A percentile compares a stretch with the other conserved stretches of the same genome.
These are phyloP conservation scores for Phialemoniopsis sp. DNA, from an alignment of 2,329 filamentous ascomycete genomes.

Conservation along the genomic window DNA sequence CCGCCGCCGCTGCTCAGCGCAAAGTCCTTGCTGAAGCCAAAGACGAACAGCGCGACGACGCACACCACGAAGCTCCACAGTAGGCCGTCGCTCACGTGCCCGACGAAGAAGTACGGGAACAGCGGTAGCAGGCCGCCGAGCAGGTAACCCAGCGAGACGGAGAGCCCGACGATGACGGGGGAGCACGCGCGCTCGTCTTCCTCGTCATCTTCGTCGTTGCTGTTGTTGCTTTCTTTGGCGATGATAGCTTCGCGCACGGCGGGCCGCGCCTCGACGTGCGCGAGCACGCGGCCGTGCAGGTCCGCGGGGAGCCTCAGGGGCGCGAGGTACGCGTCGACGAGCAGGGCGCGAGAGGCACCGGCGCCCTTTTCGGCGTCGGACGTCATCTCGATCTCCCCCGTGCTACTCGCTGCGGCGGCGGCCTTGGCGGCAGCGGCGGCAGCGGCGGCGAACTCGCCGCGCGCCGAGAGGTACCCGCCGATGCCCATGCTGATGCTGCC, in stretches of 20 bases:
- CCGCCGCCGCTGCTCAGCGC: constrained; percentile 4
- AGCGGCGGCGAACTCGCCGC: constrained; percentile 19
- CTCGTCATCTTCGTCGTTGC: constrained; percentile 1
- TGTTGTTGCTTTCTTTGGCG: not conserved
- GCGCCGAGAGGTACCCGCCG: constrained; percentile 63
- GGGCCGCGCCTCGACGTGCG: constrained; percentile 8
- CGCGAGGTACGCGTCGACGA: constrained; percentile 10
- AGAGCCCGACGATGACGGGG: constrained; percentile 16
- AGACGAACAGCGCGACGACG: constrained; percentile 20
- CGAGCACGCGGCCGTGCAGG: constrained; percentile 10
- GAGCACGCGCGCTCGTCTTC: constrained; percentile 7
- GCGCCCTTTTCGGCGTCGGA: not conserved
- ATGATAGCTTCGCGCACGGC: constrained; percentile 1
- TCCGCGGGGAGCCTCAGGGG: constrained; percentile 13
- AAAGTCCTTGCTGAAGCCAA: constrained; percentile 21
- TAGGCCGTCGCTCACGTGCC: constrained; percentile 18
- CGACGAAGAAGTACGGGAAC: constrained; percentile 22
- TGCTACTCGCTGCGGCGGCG: not conserved
- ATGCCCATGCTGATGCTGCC: constrained; percentile 73
- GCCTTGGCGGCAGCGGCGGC: constrained; percentile 17
- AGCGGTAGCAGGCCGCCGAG: constrained; percentile 22
- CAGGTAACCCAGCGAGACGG: constrained; percentile 21
- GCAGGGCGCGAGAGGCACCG: not conserved
- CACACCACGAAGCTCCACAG: constrained; percentile 24
- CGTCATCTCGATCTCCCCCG: constrained; percentile 21